Conservation (phyloP, 164 flowering plant genomes). For the Echeveria elegans region DNA sequence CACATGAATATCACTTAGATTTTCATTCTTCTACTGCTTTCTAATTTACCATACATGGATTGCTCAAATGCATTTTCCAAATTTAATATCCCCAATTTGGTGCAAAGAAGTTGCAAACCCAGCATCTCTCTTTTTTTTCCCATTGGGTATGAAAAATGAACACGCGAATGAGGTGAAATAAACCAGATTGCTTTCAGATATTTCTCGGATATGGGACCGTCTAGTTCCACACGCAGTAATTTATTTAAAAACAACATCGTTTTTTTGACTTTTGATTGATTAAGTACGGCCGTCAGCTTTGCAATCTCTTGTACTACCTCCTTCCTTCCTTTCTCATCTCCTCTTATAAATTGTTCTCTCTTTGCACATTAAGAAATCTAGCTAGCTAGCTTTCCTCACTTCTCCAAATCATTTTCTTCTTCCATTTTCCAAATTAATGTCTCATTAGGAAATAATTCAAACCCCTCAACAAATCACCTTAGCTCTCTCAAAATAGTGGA, state of each 20-base stretch:
- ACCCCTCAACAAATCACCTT: neutral
- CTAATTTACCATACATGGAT: neutral
- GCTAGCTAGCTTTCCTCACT: no score
- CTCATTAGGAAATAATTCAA: neutral
- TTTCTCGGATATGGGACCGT: no score
- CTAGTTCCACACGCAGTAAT: no score
- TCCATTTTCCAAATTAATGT: neutral
- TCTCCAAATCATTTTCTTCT: neutral
- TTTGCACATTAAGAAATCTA: no score
- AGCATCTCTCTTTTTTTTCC: neutral
- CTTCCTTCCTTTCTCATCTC: neutral
- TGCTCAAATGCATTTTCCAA: neutral
- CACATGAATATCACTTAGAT: no score
- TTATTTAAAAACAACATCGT: no score
- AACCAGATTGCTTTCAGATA: no score
- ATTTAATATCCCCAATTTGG: neutral
- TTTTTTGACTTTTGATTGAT: no score
- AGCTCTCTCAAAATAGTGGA: neutral
- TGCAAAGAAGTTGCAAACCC: neutral
- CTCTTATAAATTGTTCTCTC: neutral
- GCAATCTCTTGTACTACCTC: no score
- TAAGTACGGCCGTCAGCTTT: no score
- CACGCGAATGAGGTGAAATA: neutral
- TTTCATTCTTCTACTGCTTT: no score
- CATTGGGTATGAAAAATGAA: neutral